These are phyloP conservation scores for Globisporangium apiculatum DNA, from an alignment of 352 stramenopile species.

Conservation along the genomic window DNA sequence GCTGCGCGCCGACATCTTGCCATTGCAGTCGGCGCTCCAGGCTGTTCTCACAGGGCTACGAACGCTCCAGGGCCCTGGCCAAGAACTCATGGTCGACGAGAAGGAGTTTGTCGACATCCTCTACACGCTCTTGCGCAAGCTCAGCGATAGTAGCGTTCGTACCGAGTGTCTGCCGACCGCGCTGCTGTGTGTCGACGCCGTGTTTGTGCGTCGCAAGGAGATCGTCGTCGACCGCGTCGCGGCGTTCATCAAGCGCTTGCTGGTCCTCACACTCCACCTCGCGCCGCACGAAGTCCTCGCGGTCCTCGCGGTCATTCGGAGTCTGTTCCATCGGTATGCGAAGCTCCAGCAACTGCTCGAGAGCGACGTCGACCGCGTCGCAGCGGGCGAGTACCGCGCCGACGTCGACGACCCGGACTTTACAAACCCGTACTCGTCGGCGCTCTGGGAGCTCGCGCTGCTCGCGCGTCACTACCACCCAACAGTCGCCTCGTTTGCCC, in stretches of 20 bases:
- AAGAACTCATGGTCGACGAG: constrained; percentile 95
- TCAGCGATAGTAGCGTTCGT: constrained; percentile 53
- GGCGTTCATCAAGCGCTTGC: constrained; percentile 93
- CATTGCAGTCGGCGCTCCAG: constrained; percentile 59
- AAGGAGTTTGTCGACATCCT: constrained; percentile 95
- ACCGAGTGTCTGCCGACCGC: constrained; percentile 54
- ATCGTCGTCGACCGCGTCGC: constrained; percentile 91
- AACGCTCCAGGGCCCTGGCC: constrained; percentile 90
- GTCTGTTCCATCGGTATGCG: constrained; percentile 90
- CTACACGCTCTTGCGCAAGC: constrained; percentile 84
- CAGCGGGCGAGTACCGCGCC: constrained; percentile 88
- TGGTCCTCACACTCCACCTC: constrained; percentile 85
- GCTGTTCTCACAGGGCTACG: constrained; percentile 91
- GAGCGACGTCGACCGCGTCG: constrained; percentile 93
- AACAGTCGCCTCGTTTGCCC: constrained; percentile 57
- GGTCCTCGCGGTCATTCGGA: constrained; percentile 85
- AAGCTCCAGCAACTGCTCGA: constrained; percentile 93
- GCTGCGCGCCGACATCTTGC: constrained; percentile 72
- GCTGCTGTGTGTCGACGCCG: constrained; percentile 88
- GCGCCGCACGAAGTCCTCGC: constrained; percentile 77
- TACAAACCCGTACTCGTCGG: constrained; percentile 91
- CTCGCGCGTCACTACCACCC: constrained; percentile 85
- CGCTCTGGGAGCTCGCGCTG: constrained; percentile 90
- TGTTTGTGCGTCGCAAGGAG: constrained; percentile 93
- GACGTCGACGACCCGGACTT: constrained; percentile 94